Conservation (phyloP, 2,329 filamentous ascomycete species). For the Cladosporium austrohemisphaericum region DNA sequence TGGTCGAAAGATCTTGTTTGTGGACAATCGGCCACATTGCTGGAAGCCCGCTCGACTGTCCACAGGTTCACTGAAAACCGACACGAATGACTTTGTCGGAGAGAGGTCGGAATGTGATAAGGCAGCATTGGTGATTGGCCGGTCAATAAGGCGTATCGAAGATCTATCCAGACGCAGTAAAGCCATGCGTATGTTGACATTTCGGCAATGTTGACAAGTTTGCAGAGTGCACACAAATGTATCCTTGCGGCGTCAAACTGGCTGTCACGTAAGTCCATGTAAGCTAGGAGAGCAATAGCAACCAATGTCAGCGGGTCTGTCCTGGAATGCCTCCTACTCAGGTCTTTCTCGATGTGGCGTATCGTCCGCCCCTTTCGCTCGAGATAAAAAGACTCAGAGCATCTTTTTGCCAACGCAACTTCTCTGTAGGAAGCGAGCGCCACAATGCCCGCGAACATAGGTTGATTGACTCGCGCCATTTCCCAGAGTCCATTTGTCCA, state of each 20-base stretch:
- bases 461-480: neutral
- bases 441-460: neutral
- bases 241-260: neutral
- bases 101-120: neutral
- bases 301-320: conserved; percentile 1
- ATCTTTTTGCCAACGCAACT: neutral
- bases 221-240: neutral
- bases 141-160: neutral
- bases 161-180: conserved; percentile 7
- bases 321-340: neutral
- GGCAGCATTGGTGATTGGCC: neutral
- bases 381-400: neutral
- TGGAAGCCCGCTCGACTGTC: neutral
- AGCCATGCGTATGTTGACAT: conserved; percentile 4
- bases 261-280: neutral
- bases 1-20: neutral
- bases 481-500: conserved; percentile 9
- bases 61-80: neutral
- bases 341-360: neutral
- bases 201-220: neutral
- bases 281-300: conserved; percentile 2
- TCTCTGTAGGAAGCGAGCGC: conserved; percentile 4
- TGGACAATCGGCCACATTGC: neutral
- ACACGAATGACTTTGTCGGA: neutral
- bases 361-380: conserved; percentile 4